These are phyloP conservation scores for Phytophthora quininea DNA, from an alignment of 352 stramenopile genomes.

Conservation along the genomic window DNA sequence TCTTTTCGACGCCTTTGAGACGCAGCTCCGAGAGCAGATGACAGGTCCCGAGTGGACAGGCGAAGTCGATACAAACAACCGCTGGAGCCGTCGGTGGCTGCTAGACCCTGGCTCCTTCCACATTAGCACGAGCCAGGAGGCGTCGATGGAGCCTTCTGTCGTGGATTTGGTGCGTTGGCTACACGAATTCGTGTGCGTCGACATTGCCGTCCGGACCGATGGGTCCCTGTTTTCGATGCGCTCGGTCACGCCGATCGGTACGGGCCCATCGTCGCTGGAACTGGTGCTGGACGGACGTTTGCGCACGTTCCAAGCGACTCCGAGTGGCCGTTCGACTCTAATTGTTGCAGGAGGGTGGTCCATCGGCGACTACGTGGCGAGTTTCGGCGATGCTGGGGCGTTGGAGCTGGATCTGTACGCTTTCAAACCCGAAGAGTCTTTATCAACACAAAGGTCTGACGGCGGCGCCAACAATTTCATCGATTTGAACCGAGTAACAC, in stretches of 20 bases:
- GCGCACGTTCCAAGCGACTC: slow-evolving; percentile 38
- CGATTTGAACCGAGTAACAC: not conserved
- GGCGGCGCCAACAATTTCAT: not conserved
- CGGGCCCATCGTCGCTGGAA: slow-evolving; percentile 6
- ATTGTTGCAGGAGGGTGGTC: slow-evolving; percentile 4
- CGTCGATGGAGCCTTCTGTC: not conserved
- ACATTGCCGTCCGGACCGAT: slow-evolving; percentile 15
- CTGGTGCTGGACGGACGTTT: slow-evolving; percentile 32
- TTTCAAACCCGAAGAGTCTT: not conserved
- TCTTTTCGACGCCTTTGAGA: slow-evolving; percentile 12
- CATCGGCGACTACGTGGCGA: slow-evolving; percentile 12
- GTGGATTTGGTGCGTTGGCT: slow-evolving; percentile 8
- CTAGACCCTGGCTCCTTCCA: slow-evolving; percentile 20
- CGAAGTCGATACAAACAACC: not conserved
- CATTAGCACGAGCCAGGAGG: not conserved
- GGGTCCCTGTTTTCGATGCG: slow-evolving; percentile 1
- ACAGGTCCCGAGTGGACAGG: not conserved
- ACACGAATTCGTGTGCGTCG: slow-evolving; percentile 8
- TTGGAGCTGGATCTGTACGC: slow-evolving; percentile 12
- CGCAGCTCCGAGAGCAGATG: slow-evolving; percentile 9
- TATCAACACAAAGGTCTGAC: not conserved
- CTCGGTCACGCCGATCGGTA: slow-evolving; percentile 7
- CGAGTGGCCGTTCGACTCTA: slow-evolving; percentile 29
- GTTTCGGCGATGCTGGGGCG: not conserved
- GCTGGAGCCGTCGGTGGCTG: slow-evolving; percentile 22